Base-by-base conservation (phyloP, 2,329 filamentous ascomycete species). In the Hymenoscyphus linearis region DNA sequence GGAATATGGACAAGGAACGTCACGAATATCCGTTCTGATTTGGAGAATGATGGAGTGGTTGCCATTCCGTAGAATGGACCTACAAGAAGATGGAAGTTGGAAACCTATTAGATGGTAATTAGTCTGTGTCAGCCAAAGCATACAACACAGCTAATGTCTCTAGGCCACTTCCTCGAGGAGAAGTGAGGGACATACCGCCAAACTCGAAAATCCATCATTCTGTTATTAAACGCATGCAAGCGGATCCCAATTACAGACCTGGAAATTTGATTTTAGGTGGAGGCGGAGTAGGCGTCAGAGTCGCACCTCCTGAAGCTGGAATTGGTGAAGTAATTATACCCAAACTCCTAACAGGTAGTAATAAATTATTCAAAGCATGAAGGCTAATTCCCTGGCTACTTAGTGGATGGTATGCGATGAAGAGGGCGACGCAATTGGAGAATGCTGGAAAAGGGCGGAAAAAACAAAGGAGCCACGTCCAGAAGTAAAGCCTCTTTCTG, bases 61-160 rank as follows among this genome's bases (percentile, higher is more conserved):
- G 25, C 50, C 50, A 2, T 34, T 53, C 7, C 50, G 50, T 31
- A 53, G 50, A n/a, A 53, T 53, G 50, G 50, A 53, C 13, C 31
- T 53, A 25, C 26, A n/a, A 4, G 50, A 53, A 25, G 50, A 53
- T 34, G 50, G 50, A 3, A 53, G 50, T 25, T 53, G 50, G 50
- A 53, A 53, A 53, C 50, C 50, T 27, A 34, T 53, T 14, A 27
- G 50, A 53, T 53, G 50, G 50, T 53, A 31, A 53, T n/a, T n/a
- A n/a, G 50, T 16, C n/a, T 3, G 22, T 4, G n/a, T 12, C n/a
- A 12, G 2, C 6, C 2, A 18, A 25, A 22, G 10, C 4, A 26
- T 53, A 13, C 7, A 16, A 27, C 14, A 14, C 22, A 53, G 5
- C 25, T 31, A 53, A 53, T 25, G 26, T 3, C 25, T 27, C 7